Conservation (phyloP, 148 eudicot genomes). For the Dianthus caryophyllus region DNA sequence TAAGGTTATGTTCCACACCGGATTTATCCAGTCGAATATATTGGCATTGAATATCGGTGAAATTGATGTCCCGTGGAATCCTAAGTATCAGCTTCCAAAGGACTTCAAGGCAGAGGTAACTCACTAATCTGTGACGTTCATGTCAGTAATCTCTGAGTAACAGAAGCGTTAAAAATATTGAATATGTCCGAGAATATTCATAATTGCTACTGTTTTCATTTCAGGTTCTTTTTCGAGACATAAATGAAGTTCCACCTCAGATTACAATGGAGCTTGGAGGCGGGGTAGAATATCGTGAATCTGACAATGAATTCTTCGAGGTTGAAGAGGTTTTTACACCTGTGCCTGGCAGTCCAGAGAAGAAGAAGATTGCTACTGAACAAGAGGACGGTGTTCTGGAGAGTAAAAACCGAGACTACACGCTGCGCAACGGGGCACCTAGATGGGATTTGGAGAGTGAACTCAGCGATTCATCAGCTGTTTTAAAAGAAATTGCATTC, state of each 20-base stretch:
- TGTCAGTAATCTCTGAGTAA: too few species aligned
- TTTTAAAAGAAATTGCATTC: conserved; percentile 8
- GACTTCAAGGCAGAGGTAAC: conserved; percentile 53
- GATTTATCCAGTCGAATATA: conserved; percentile 39
- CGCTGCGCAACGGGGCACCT: conserved; percentile 28
- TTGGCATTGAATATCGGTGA: conserved; percentile 39
- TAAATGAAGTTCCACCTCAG: conserved; percentile 25
- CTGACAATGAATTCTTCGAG: conserved; percentile 42
- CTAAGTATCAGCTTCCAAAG: conserved; percentile 37
- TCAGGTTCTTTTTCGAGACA: conserved; percentile 33
- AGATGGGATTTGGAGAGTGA: conserved; percentile 31
- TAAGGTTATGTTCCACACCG: conserved; percentile 65
- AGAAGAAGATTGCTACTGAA: not conserved
- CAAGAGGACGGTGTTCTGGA: conserved; percentile 11
- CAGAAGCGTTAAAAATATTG: too few species aligned
- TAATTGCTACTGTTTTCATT: not conserved
- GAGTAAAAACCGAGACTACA: conserved; percentile 23
- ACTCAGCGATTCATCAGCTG: not conserved
- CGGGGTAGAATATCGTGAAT: conserved; percentile 28
- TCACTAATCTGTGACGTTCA: too few species aligned
- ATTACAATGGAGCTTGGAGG: conserved; percentile 24
- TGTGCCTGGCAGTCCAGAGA: conserved; percentile 18
- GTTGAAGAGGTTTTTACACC: conserved; percentile 35
- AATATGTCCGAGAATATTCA: too few species aligned
- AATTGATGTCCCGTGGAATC: conserved; percentile 48